Evolutionary conservation across 306 rosid species (phyloP), one percentile per base, ranked within the genome.

Genomic region (Erythrophleum fordii): DNA sequence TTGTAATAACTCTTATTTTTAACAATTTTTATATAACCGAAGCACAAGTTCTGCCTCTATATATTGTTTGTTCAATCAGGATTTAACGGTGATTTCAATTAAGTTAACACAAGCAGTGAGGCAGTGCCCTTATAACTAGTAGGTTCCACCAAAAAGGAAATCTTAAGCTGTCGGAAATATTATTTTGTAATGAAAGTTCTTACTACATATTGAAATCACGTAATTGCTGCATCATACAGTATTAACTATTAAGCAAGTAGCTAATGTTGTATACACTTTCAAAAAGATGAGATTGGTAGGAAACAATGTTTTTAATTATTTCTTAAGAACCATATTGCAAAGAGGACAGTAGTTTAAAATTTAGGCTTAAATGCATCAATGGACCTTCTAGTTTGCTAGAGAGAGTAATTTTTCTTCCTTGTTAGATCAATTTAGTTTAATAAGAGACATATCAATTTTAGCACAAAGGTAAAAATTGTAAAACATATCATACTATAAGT

Each of bases 1-100:
- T 82, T 91, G 84, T 60, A 26, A 61, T 72, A 26, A 5, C 48
- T 78, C 55, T 31, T 2, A 39, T 49, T 65, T 29, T 75, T 31
- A 22, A 23, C 44, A 22, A 48, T 56, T 61, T 5, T 9, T 71
- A 25, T 67, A 14, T 72, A 17, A 25, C 22, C 20, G 44, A 29
- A 28, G 55, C 48, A 31, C 31, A 29, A 9, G 22, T 45, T 56
- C 60, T 70, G 26, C 56, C 58, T 34, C 59, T 10, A 60, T 60
- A 12, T 16, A 42, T 34, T 67, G 23, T 76, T 55, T 34, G 58
- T 22, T 60, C 34, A 51, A 42, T 55, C 37, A 35, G 29, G 81
- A 60, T 58, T 42, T 76, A 9, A 79, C 34, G 18, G 22, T 25
- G 34, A 67, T 58, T 77, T 56, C n/a, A 45, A 56, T 1, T 17